Evolutionary conservation across 192 early-diverging fungal species (phyloP).

Genomic region (Paraglomus brasilianum): DNA sequence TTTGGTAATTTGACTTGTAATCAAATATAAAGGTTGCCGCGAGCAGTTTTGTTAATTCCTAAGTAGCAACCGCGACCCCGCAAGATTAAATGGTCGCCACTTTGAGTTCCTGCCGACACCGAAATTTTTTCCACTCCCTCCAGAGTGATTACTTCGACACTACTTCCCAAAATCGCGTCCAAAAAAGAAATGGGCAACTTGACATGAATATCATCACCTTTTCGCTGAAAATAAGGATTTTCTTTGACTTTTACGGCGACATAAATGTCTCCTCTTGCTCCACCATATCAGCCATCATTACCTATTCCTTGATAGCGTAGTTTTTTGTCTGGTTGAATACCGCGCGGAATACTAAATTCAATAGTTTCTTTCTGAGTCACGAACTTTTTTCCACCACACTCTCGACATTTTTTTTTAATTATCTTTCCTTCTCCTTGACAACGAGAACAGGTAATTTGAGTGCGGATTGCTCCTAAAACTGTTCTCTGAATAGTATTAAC

Average conservation of each 20-base stretch:
- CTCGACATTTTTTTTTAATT: background rate
- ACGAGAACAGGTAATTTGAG: constrained; percentile 10
- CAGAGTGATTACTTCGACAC: background rate
- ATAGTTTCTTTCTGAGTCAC: background rate
- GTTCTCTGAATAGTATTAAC: constrained; percentile 13
- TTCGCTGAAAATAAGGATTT: constrained; percentile 1
- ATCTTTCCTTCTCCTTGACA: background rate
- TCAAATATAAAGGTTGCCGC: background rate
- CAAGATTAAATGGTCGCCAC: background rate
- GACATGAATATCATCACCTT: constrained; percentile 13
- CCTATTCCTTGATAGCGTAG: constrained; percentile 12
- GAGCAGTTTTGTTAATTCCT: background rate
- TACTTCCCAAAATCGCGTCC: background rate
- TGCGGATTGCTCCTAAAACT: constrained; percentile 4
- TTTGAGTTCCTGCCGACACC: constrained; percentile 4
- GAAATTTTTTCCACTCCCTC: background rate
- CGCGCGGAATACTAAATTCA: background rate
- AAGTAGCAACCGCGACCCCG: background rate
- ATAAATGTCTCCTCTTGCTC: constrained; percentile 6
- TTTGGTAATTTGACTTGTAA: background rate
- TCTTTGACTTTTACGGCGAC: background rate
- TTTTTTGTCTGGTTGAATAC: background rate
- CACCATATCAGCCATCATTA: background rate
- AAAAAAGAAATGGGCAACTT: constrained; percentile 10
- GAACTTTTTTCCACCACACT: background rate